phyloP scores from a whole-genome alignment of 352 stramenopile genomes.

The Lagenidium sp. region DNA sequence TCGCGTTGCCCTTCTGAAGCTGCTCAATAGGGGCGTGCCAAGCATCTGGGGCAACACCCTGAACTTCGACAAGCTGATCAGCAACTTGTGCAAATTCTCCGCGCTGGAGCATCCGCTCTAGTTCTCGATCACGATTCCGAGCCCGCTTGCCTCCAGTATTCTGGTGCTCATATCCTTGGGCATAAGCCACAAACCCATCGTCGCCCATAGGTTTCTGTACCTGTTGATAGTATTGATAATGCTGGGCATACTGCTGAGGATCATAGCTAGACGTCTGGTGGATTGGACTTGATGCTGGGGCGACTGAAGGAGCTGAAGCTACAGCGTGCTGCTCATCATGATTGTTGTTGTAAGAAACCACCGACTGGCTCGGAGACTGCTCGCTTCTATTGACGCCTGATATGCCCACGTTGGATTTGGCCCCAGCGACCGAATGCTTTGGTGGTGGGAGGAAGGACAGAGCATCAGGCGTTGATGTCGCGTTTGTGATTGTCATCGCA shows the following conservation, averaged over 20 bases:
- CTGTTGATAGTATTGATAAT: slow-evolving; percentile 34
- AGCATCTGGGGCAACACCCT: slow-evolving; percentile 29
- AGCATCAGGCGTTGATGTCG: not conserved
- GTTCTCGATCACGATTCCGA: slow-evolving; percentile 48
- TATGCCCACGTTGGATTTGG: too few species aligned
- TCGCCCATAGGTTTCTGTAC: too few species aligned
- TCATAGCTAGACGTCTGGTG: slow-evolving; percentile 34
- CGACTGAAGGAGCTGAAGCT: not conserved
- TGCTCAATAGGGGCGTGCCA: slow-evolving; percentile 43
- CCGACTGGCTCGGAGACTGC: slow-evolving; percentile 1
- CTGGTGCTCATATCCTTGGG: slow-evolving; percentile 13
- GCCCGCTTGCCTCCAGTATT: slow-evolving; percentile 34
- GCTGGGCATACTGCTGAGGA: slow-evolving; percentile 23
- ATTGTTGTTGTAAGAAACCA: too few species aligned
- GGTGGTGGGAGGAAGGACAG: slow-evolving; percentile 58
- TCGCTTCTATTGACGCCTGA: too few species aligned
- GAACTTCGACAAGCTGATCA: slow-evolving; percentile 55
- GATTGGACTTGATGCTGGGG: slow-evolving; percentile 12
- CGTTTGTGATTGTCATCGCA: slow-evolving; percentile 21
- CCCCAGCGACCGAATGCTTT: slow-evolving; percentile 27
- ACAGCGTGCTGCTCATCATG: not conserved
- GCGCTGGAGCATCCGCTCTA: slow-evolving; percentile 60
- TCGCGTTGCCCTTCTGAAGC: slow-evolving; percentile 10
- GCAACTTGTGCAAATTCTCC: slow-evolving; percentile 52
- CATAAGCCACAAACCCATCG: slow-evolving; percentile 10